These are phyloP conservation scores for Lasiosphaeriaceae sp. DNA, from an alignment of 495 filamentous ascomycete species.

Conservation along the genomic window DNA sequence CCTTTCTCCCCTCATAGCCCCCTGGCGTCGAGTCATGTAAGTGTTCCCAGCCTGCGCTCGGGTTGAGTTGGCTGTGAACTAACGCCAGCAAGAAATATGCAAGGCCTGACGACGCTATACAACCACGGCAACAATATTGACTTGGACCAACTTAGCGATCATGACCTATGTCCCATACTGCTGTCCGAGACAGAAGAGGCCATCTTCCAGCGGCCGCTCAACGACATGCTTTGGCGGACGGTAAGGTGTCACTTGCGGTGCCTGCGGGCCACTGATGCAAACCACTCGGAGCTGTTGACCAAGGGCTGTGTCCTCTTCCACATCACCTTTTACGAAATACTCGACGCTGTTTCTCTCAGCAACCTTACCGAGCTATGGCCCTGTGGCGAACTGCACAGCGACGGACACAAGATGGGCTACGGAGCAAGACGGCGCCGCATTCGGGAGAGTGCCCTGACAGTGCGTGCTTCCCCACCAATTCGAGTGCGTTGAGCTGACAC, in stretches of 20 bases:
- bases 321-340: constrained; percentile 5
- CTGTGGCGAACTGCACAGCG: constrained; percentile 2
- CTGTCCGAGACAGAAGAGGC: constrained; percentile 1
- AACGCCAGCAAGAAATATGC: neutral
- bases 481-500: neutral
- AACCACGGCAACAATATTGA: neutral
- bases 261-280: neutral
- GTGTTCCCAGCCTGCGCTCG: neutral
- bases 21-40: constrained; percentile 5
- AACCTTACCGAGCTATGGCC: constrained; percentile 4
- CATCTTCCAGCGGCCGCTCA: constrained; percentile 1
- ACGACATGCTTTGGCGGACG: constrained; percentile 2
- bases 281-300: constrained; percentile 4
- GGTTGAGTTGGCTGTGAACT: neutral
- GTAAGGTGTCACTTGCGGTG: constrained; percentile 3
- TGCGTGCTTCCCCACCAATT: neutral
- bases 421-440: neutral
- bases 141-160: neutral
- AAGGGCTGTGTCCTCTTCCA: constrained; percentile 7
- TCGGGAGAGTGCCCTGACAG: neutral
- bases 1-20: neutral
- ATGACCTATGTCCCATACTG: constrained; percentile 5
- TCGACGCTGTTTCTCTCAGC: neutral
- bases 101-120: constrained; percentile 1
- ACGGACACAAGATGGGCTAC: neutral